These are phyloP conservation scores for Nigrospora sphaerica DNA, from an alignment of 2,329 filamentous ascomycete species.

Conservation along the genomic window DNA sequence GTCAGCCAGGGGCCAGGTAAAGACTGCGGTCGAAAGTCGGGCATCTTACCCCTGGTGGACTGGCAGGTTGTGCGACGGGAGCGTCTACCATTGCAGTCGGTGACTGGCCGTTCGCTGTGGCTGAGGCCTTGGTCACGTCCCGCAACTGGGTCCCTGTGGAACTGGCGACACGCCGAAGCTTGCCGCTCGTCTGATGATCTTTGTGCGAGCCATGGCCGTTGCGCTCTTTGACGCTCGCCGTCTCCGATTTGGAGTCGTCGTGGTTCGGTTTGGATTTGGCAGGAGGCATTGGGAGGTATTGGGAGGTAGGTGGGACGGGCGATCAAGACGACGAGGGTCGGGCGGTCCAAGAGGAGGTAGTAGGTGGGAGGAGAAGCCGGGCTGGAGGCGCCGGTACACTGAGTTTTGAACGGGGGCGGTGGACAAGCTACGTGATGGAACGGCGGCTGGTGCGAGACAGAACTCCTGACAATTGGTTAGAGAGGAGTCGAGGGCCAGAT, in stretches of 20 bases:
- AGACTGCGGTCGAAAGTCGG: neutral
- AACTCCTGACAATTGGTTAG: neutral
- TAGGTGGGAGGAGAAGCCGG: no score
- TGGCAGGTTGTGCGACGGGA: slow-evolving; percentile 12
- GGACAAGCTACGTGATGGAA: no score
- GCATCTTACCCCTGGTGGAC: slow-evolving; percentile 17
- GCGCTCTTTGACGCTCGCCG: slow-evolving; percentile 22
- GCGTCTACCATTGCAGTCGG: slow-evolving; percentile 7
- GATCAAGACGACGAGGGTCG: neutral
- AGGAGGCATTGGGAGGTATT: slow-evolving; percentile 8
- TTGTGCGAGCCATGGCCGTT: slow-evolving; percentile 20
- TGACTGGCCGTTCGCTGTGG: slow-evolving; percentile 22
- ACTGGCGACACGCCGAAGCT: slow-evolving; percentile 49
- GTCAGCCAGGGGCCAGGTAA: neutral
- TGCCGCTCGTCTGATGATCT: slow-evolving; percentile 36
- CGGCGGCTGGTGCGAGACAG: no score
- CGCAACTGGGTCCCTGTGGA: slow-evolving; percentile 40
- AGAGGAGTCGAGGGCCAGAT: neutral
- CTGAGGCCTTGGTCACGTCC: slow-evolving; percentile 29
- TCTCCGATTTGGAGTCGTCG: slow-evolving; percentile 27
- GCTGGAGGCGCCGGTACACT: no score
- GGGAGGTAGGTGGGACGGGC: neutral
- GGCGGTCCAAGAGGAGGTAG: neutral
- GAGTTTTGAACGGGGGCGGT: no score
- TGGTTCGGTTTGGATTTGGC: slow-evolving; percentile 20